phyloP scores from a whole-genome alignment of 495 filamentous ascomycete species.

The Cudoniella acicularis region DNA sequence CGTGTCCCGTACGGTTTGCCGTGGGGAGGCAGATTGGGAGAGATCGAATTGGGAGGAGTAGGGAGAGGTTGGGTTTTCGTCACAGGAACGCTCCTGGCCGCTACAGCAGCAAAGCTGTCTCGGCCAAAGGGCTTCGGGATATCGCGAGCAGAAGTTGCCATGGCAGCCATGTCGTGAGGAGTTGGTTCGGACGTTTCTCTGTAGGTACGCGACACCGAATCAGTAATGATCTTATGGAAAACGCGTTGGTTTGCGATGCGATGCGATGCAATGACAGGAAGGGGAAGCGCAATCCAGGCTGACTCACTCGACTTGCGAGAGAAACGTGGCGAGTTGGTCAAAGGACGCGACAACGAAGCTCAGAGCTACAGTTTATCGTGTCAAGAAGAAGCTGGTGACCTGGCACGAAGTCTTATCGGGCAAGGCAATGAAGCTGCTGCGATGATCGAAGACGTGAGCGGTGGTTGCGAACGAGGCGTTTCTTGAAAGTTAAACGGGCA shows the following conservation, averaged over 20 bases:
- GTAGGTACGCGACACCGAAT: slow-evolving; percentile 30
- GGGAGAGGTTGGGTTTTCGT: slow-evolving; percentile 60
- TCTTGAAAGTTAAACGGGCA: background rate
- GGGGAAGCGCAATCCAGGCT: slow-evolving; percentile 8
- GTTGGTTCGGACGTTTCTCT: slow-evolving; percentile 37
- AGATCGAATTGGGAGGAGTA: slow-evolving; percentile 95
- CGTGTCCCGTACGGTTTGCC: slow-evolving; percentile 42
- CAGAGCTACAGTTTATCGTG: slow-evolving; percentile 22
- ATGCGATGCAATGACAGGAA: slow-evolving; percentile 8
- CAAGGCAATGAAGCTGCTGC: slow-evolving; percentile 25
- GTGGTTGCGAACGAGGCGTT: slow-evolving; percentile 16
- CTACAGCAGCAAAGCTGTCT: slow-evolving; percentile 31
- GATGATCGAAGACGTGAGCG: slow-evolving; percentile 21
- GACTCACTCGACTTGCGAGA: slow-evolving; percentile 33
- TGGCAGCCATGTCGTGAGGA: slow-evolving; percentile 54
- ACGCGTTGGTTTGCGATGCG: slow-evolving; percentile 21
- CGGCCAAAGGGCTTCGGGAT: slow-evolving; percentile 59
- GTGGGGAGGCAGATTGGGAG: slow-evolving; percentile 80
- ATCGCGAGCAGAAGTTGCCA: slow-evolving; percentile 59
- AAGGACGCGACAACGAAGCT: slow-evolving; percentile 26
- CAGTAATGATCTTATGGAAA: slow-evolving; percentile 35
- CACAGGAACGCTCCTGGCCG: slow-evolving; percentile 27
- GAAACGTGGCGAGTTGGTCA: slow-evolving; percentile 25
- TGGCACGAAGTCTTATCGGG: slow-evolving; percentile 25
- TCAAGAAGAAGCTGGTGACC: slow-evolving; percentile 19